Evolutionary conservation across 768 basidiomycete genomes (phyloP).

Genomic region (Pseudohyphozyma bogoriensis): DNA sequence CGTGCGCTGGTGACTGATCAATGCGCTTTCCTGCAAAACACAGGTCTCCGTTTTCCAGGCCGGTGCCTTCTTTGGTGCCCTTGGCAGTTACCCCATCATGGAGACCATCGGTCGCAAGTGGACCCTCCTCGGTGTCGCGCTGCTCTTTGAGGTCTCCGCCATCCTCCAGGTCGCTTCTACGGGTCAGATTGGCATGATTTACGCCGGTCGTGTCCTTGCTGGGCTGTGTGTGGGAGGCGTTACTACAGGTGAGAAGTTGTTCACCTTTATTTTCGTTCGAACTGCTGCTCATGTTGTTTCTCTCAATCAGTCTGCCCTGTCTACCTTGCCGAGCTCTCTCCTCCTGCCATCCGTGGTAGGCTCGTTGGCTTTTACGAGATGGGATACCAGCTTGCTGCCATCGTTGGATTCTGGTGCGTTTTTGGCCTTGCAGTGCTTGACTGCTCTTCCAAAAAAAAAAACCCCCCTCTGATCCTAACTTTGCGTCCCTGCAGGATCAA

Average conservation of each 20-base stretch:
- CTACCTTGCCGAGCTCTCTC: slow-evolving; percentile 31
- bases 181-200: slow-evolving; percentile 27
- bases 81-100: slow-evolving; percentile 10
- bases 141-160: slow-evolving; percentile 15
- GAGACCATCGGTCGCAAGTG: slow-evolving; percentile 23
- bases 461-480: too few relatives aligned
- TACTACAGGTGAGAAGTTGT: neutral
- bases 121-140: slow-evolving; percentile 10
- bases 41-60: slow-evolving; percentile 26
- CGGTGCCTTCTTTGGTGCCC: slow-evolving; percentile 24
- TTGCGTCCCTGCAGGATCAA: neutral
- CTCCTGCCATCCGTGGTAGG: slow-evolving; percentile 30
- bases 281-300: neutral
- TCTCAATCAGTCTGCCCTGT: slow-evolving; percentile 16
- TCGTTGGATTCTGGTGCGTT: slow-evolving; percentile 22
- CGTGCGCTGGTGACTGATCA: too few relatives aligned
- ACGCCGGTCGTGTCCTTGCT: slow-evolving; percentile 27
- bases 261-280: neutral
- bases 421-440: neutral
- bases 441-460: neutral
- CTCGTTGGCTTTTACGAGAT: slow-evolving; percentile 34
- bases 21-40: neutral
- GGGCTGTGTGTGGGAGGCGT: slow-evolving; percentile 33
- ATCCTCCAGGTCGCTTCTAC: slow-evolving; percentile 14
- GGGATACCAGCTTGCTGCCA: slow-evolving; percentile 27